Base-by-base conservation (phyloP, 1,284 basidiomycete species). In the Fomitopsis schrenkii region DNA sequence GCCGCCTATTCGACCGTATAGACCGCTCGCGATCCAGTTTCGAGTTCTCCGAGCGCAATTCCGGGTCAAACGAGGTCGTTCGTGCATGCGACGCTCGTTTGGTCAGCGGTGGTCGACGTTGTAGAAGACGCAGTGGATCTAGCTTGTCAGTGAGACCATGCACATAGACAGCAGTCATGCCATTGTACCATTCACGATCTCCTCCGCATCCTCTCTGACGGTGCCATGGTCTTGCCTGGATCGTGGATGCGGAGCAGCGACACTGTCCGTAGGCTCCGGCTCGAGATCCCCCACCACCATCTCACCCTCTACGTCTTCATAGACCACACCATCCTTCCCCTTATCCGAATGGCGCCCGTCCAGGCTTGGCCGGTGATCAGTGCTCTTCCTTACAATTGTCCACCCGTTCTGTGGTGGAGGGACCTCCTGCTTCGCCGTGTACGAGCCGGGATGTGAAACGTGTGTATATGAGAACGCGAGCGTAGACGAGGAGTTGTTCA, bases 401-500 rank as follows among this genome's bases (percentile, higher is more conserved):
- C 88, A 91, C 36, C 86, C 88, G 68, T 84, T 83, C 76, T 81
- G 85, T 61, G 68, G 61, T 60, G 72, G 71, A 57, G 67, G 75
- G 59, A 66, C 65, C 40, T 86, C 84, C 33, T 74, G 68, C 58
- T 74, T 75, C 62, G 87, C 80, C 33, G 88, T 86, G 73, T 92
- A 93, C 10, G 91, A 93, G 64, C 86, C 86, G 22, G 91, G 91
- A 5, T 85, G 85, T 66, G 80, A 84, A 44, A 94, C 78, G 74
- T 94, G 90, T 45, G 92, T 94, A 72, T 90, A 94, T 7, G 91
- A 93, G 66, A 88, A 90, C 33, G 88, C 84, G 14, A 93, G 80
- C 26, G 86, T 88, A 4, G 87, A 87, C 3, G 85, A 85, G 1
- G 86, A 84, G 65, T 77, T 80, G 30, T 77, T 82, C 33, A 76